Evolutionary conservation across 306 rosid species (phyloP).

Genomic region (Corylus heterophylla): DNA sequence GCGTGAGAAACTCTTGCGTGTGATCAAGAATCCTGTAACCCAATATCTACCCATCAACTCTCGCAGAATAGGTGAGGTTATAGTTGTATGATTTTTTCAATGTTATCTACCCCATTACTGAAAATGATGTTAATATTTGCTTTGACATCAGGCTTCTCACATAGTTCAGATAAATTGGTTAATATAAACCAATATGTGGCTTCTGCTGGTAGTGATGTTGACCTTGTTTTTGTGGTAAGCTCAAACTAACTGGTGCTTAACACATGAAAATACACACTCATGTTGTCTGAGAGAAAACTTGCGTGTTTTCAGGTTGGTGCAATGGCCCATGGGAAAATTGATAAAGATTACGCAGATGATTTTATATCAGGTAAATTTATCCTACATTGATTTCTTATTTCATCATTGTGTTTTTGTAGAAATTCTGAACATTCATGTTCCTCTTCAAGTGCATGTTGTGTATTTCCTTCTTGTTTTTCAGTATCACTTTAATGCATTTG

Average conservation of each 20-base stretch:
- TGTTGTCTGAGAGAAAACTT: too few species aligned
- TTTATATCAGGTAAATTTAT: slow-evolving; percentile 62
- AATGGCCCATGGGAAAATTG: slow-evolving; percentile 87
- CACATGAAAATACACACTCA: background rate
- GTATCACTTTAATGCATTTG: background rate
- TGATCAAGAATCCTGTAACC: slow-evolving; percentile 80
- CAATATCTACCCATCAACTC: slow-evolving; percentile 72
- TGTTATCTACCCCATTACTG: background rate
- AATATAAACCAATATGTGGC: slow-evolving; percentile 46
- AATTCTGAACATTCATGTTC: background rate
- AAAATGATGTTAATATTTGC: background rate
- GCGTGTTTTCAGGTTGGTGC: slow-evolving; percentile 70
- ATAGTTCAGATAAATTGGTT: slow-evolving; percentile 71
- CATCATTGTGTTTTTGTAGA: background rate
- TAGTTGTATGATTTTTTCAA: background rate
- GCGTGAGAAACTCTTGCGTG: slow-evolving; percentile 75
- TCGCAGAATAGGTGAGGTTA: slow-evolving; percentile 63
- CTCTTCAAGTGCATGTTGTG: background rate
- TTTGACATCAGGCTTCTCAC: slow-evolving; percentile 57
- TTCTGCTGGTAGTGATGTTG: slow-evolving; percentile 24
- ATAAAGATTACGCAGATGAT: slow-evolving; percentile 71
- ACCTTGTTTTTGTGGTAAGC: slow-evolving; percentile 87
- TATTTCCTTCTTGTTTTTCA: background rate
- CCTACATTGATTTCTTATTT: background rate
- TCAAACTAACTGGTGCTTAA: background rate